A percentile compares a stretch with the other conserved stretches of the same genome.
These are phyloP conservation scores for Pseudogymnoascus sp. DNA, from an alignment of 2,329 filamentous ascomycete species.

Conservation along the genomic window DNA sequence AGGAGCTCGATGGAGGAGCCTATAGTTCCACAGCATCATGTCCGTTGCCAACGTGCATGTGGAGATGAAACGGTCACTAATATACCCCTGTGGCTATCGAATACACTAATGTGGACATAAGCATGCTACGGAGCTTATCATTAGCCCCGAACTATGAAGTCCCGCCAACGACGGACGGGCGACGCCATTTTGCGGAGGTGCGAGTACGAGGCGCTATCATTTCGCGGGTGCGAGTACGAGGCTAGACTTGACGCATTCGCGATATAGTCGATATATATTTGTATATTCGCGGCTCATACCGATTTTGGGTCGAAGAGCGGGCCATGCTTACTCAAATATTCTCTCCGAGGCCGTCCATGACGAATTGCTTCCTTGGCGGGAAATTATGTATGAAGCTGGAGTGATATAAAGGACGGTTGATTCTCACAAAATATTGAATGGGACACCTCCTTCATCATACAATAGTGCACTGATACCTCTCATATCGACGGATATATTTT, in stretches of 20 bases:
- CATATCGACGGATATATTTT: neutral
- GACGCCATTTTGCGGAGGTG: neutral
- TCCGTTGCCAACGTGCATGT: neutral
- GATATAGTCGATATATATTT: neutral
- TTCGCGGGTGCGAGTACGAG: neutral
- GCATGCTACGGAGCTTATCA: neutral
- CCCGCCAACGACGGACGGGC: neutral
- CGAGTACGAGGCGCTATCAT: neutral
- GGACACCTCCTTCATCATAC: neutral
- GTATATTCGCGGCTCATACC: neutral
- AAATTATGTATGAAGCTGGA: neutral
- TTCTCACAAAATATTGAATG: neutral
- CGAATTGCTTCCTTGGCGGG: neutral
- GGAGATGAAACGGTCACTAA: constrained; percentile 1
- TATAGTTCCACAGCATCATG: neutral
- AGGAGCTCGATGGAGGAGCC: too few relatives aligned
- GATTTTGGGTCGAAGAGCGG: neutral
- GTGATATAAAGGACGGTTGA: neutral
- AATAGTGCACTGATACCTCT: neutral
- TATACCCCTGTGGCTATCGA: neutral
- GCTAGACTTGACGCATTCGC: neutral
- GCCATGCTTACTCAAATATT: neutral
- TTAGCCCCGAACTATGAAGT: neutral
- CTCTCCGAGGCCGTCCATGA: neutral
- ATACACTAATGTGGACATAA: neutral